A percentile compares a stretch with the other conserved stretches of the same genome.
phyloP scores from a whole-genome alignment of 768 basidiomycete species.

The Pleurotus platypus region DNA sequence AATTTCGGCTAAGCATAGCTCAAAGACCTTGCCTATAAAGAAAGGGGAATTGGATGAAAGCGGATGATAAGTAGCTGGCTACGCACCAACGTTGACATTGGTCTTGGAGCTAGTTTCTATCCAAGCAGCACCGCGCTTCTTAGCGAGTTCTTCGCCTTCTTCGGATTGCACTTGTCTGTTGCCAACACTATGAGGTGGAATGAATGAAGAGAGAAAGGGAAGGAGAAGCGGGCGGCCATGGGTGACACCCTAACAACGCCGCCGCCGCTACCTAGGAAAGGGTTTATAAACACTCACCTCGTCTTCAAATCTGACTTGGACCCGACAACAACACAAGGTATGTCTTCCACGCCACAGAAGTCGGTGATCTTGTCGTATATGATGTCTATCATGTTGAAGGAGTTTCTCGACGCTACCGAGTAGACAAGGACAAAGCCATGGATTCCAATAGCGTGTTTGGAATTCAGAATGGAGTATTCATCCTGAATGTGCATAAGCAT shows the following conservation, averaged over 20 bases:
- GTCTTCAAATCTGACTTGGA: constrained; percentile 82
- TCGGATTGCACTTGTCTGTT: constrained; percentile 70
- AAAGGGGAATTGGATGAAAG: constrained; percentile 8
- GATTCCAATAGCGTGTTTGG: constrained; percentile 93
- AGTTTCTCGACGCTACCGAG: constrained; percentile 83
- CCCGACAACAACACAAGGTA: constrained; percentile 93
- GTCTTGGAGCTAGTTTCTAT: constrained; percentile 88
- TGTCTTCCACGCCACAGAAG: constrained; percentile 77
- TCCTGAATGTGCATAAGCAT: constrained; percentile 50
- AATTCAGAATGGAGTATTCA: constrained; percentile 91
- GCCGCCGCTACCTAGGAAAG: not conserved
- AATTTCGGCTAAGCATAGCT: constrained; percentile 79
- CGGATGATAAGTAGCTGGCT: constrained; percentile 3
- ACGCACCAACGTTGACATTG: constrained; percentile 85
- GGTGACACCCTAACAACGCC: constrained; percentile 10
- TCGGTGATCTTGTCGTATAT: constrained; percentile 92
- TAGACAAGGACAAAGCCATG: constrained; percentile 98
- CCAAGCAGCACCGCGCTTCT: constrained; percentile 70
- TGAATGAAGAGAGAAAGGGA: constrained; percentile 27
- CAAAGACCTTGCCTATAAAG: constrained; percentile 71
- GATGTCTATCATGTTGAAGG: constrained; percentile 93
- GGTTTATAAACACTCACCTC: constrained; percentile 46
- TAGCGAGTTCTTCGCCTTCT: constrained; percentile 78
- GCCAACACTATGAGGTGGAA: constrained; percentile 14
- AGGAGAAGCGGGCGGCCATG: constrained; percentile 16